Conservation (phyloP, 2,329 filamentous ascomycete species). For the Pseudogymnoascus sp. region DNA sequence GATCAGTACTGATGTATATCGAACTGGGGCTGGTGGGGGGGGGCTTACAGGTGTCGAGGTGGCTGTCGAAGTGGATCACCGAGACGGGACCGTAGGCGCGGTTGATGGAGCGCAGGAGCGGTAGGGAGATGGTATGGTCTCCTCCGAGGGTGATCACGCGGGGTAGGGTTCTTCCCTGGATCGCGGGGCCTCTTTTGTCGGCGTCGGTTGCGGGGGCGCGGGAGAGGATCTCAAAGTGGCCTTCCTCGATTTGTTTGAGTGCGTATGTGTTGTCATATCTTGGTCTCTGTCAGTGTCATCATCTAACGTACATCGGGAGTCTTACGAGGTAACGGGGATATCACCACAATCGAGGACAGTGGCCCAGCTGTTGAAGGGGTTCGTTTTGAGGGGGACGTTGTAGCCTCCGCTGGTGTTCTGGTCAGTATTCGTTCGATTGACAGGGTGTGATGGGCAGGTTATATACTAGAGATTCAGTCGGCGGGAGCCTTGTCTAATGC, state of each 20-base stretch:
- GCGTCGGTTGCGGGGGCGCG: slow-evolving; percentile 65
- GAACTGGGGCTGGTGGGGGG: slow-evolving; percentile 31
- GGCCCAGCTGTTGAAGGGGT: slow-evolving; percentile 77
- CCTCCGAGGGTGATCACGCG: slow-evolving; percentile 71
- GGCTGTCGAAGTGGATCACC: slow-evolving; percentile 58
- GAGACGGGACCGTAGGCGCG: slow-evolving; percentile 54
- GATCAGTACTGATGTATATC: slow-evolving; percentile 27
- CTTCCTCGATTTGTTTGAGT: slow-evolving; percentile 78
- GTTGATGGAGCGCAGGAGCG: slow-evolving; percentile 53
- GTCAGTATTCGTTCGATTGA: slow-evolving; percentile 23
- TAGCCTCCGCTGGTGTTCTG: slow-evolving; percentile 65
- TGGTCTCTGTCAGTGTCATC: slow-evolving; percentile 6
- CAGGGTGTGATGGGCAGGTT: slow-evolving; percentile 12
- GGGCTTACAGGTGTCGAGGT: slow-evolving; percentile 52
- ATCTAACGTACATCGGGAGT: slow-evolving; percentile 12
- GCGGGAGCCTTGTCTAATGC: slow-evolving; percentile 79
- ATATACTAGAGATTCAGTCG: slow-evolving; percentile 77
- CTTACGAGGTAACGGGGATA: slow-evolving; percentile 76
- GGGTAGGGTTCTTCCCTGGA: slow-evolving; percentile 68
- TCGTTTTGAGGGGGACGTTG: slow-evolving; percentile 72
- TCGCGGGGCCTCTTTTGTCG: slow-evolving; percentile 59
- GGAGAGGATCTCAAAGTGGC: slow-evolving; percentile 69
- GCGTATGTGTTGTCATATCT: slow-evolving; percentile 80
- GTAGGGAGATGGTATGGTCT: slow-evolving; percentile 57
- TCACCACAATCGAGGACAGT: slow-evolving; percentile 78